Evolutionary conservation across 768 basidiomycete genomes (phyloP).

Genomic region (Russula virescens): DNA sequence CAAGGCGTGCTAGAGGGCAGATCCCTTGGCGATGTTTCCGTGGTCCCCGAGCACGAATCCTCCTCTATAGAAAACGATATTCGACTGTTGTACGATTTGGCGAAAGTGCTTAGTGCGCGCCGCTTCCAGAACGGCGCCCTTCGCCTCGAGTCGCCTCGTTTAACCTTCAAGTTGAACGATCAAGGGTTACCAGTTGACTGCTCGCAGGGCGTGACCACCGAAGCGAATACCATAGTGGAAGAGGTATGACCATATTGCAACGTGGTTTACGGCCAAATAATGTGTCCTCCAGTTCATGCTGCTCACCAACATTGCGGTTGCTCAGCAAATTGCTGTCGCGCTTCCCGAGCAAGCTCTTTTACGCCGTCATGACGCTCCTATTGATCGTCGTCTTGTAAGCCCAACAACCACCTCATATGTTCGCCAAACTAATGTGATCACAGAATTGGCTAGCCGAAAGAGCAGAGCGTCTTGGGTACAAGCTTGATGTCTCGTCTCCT

Average conservation of each 20-base stretch:
- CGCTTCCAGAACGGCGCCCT: conserved; percentile 82
- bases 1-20: conserved; percentile 79
- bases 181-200: conserved; percentile 78
- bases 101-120: conserved; percentile 62
- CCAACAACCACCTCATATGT: background rate
- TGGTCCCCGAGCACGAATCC: conserved; percentile 52
- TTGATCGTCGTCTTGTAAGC: conserved; percentile 84
- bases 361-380: conserved; percentile 87
- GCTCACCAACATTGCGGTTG: conserved; percentile 81
- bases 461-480: conserved; percentile 76
- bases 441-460: conserved; percentile 76
- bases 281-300: conserved; percentile 74
- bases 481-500: conserved; percentile 73
- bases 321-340: conserved; percentile 88
- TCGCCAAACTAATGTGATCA: conserved; percentile 10
- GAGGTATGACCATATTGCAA: conserved; percentile 49
- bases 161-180: conserved; percentile 77
- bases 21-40: conserved; percentile 44
- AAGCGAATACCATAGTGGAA: conserved; percentile 80
- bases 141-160: conserved; percentile 56
- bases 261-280: background rate
- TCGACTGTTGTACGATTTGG: conserved; percentile 57
- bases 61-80: conserved; percentile 72
- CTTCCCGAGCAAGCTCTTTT: conserved; percentile 97
- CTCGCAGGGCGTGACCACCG: conserved; percentile 50